A percentile compares a stretch with the other conserved stretches of the same genome.
Conservation (phyloP, 495 filamentous ascomycete genomes). For the Beverwykella pulmonaria region DNA sequence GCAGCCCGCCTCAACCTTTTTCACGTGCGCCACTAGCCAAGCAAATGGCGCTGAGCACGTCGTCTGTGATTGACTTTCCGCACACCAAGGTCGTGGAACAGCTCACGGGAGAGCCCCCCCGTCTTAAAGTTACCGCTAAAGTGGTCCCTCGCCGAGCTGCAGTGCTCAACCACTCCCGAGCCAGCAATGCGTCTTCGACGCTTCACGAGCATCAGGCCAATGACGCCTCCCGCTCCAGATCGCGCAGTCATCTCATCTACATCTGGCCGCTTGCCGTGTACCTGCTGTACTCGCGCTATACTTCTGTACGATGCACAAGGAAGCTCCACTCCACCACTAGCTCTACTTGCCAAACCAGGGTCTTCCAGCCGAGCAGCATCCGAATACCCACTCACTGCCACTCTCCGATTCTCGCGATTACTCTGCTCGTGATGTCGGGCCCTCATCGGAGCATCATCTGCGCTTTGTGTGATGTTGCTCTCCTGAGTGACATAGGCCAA, state of each 20-base stretch:
- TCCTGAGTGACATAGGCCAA: neutral
- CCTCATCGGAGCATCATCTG: neutral
- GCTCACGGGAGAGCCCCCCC: neutral
- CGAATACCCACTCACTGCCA: neutral
- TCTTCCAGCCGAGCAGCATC: neutral
- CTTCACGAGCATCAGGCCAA: neutral
- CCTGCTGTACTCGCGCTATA: neutral
- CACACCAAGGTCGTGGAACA: conserved; percentile 20
- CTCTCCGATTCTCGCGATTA: neutral
- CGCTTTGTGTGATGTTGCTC: neutral
- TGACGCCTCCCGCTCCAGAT: neutral
- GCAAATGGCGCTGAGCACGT: conserved; percentile 15
- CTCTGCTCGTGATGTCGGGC: neutral
- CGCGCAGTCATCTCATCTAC: neutral
- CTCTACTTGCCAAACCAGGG: neutral
- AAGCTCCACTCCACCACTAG: neutral
- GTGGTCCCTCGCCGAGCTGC: neutral
- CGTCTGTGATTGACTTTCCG: conserved; percentile 23
- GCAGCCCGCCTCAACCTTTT: neutral
- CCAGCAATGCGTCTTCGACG: neutral
- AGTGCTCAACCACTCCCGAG: neutral
- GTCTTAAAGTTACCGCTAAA: conserved; percentile 11
- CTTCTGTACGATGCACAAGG: neutral
- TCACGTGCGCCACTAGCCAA: neutral
- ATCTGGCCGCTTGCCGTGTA: neutral